phyloP scores from a whole-genome alignment of 1,139 yeast genomes.

The Magnusiomyces sp. region DNA sequence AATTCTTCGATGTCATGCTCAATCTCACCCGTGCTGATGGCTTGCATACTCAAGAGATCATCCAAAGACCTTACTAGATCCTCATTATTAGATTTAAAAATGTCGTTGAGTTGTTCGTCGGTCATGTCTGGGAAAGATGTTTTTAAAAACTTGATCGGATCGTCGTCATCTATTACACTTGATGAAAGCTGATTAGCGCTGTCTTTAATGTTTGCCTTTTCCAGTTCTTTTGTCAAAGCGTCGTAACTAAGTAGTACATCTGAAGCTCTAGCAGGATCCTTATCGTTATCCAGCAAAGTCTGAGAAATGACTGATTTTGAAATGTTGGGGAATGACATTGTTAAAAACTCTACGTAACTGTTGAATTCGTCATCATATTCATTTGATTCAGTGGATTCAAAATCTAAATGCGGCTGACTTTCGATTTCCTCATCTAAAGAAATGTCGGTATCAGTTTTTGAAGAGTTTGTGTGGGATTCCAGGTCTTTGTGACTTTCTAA shows the following conservation, averaged over 20 bases:
- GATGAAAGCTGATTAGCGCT: background rate
- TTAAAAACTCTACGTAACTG: background rate
- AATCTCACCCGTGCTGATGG: too few relatives aligned
- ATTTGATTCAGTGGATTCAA: background rate
- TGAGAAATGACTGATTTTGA: background rate
- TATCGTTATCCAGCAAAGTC: conserved; percentile 1
- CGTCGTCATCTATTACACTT: background rate
- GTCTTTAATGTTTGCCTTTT: background rate
- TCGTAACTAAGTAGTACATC: conserved; percentile 8
- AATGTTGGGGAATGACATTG: background rate
- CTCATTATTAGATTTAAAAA: background rate
- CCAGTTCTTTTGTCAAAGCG: background rate
- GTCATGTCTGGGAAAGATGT: background rate
- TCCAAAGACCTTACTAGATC: background rate
- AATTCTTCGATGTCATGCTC: background rate
- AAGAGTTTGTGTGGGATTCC: background rate
- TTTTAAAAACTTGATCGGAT: background rate
- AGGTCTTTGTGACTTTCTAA: background rate
- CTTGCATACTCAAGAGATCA: background rate
- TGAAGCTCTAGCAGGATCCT: conserved; percentile 10
- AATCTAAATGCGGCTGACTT: background rate
- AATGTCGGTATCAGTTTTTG: too few relatives aligned
- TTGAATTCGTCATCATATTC: background rate
- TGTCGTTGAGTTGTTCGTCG: background rate
- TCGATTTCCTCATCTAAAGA: background rate